A percentile compares a stretch with the other conserved stretches of the same genome.
These are phyloP conservation scores for Fraxinus angustifolia DNA, from an alignment of 305 asterid species.

Conservation along the genomic window DNA sequence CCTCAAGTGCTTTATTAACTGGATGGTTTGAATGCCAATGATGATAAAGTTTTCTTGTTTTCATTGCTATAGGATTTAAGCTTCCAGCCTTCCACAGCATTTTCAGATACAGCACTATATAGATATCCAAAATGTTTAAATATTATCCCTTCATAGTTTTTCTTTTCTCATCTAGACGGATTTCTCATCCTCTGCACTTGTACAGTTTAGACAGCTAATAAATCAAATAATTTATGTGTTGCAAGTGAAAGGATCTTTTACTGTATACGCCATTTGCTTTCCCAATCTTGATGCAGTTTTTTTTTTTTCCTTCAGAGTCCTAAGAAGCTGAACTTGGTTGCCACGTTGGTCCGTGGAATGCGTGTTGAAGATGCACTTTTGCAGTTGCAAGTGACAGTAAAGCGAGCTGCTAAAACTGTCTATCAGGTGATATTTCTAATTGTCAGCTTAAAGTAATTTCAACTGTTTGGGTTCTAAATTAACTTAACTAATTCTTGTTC, in stretches of 20 bases:
- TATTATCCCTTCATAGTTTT: neutral
- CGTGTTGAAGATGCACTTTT: conserved; percentile 91
- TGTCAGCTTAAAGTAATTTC: neutral
- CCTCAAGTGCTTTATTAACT: neutral
- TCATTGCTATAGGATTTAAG: neutral
- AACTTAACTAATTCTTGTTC: neutral
- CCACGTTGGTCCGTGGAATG: conserved; percentile 93
- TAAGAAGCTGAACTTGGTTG: conserved; percentile 87
- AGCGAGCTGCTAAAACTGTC: conserved; percentile 89
- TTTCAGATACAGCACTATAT: neutral
- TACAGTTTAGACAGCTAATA: neutral
- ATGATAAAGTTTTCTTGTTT: neutral
- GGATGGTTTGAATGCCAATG: neutral
- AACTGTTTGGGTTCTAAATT: neutral
- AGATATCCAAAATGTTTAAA: neutral
- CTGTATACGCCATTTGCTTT: neutral
- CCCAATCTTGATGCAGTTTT: conserved; percentile 4
- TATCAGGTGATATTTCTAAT: conserved; percentile 57
- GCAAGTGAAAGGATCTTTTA: neutral
- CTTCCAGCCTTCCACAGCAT: neutral
- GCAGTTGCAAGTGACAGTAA: conserved; percentile 88
- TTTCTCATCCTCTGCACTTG: neutral
- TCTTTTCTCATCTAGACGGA: neutral
- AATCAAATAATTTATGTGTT: neutral
- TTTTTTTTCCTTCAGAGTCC: conserved; percentile 57